These are phyloP conservation scores for Cercospora sp. DNA, from an alignment of 2,329 filamentous ascomycete species.

Conservation along the genomic window DNA sequence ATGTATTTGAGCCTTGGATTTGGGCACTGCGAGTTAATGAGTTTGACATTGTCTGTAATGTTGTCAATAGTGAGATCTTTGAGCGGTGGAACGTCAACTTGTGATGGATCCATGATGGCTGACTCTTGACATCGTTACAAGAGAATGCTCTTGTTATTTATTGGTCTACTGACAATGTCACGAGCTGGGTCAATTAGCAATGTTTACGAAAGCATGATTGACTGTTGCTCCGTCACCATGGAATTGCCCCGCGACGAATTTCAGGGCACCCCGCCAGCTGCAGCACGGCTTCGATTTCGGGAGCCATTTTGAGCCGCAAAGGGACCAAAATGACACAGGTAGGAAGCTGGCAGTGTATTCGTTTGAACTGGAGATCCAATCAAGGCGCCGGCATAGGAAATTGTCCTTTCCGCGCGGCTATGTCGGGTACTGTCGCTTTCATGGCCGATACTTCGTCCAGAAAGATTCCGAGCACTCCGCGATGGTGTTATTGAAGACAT, in stretches of 20 bases:
- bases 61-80: slow-evolving; percentile 77
- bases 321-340: background rate
- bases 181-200: slow-evolving; percentile 4
- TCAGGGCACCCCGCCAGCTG: background rate
- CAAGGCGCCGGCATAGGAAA: background rate
- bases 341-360: background rate
- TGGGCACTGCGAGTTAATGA: slow-evolving; percentile 70
- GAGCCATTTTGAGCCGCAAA: background rate
- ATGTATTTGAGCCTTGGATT: slow-evolving; percentile 70
- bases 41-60: slow-evolving; percentile 73
- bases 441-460: background rate
- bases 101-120: slow-evolving; percentile 46
- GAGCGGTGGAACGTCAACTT: slow-evolving; percentile 54
- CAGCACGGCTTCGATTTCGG: background rate
- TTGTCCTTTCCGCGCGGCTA: background rate
- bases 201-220: slow-evolving; percentile 21
- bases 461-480: background rate
- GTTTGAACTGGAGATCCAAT: background rate
- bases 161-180: background rate
- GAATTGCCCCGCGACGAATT: slow-evolving; percentile 22
- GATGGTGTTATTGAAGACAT: background rate
- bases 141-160: background rate
- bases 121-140: background rate
- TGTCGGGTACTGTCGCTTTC: background rate
- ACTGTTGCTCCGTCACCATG: slow-evolving; percentile 21